Base-by-base conservation (phyloP, 2,329 filamentous ascomycete genomes). In the Diplodia intermedia region DNA sequence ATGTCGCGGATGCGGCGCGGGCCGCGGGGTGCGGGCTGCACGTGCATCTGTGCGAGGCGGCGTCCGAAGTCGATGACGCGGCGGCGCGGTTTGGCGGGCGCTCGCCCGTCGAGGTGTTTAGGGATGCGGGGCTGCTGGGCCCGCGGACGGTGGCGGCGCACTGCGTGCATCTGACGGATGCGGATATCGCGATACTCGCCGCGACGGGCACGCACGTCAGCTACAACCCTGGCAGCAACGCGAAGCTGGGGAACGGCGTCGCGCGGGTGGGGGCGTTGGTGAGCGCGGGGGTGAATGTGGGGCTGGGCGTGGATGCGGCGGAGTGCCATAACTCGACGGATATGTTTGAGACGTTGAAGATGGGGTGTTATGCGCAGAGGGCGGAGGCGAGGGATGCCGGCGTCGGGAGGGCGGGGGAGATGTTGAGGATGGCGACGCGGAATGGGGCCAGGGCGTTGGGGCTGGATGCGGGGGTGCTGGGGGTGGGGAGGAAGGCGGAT, bases 331-430 rank as follows among this genome's bases (percentile, higher is more conserved):
- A 74, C 40, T 73, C 71, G 20, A 69, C 68, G 4, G 73, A 74
- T 52, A 73, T 74, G 72, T 74, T 73, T 56, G 73, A 74, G 68
- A 65, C 65, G 31, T 70, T 74, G 71, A 74, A 74, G 62, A 71
- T 73, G 40, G 72, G 70, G 20, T 69, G 69, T 1, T 73, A 72
- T 47, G 71, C 72, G 69, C 71, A 73, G 67, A 66, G 71, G 14
- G 73, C 69, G 3, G 61, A 68, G 14, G 69, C 70, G 9, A 61
- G 72, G 54, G 68, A 73, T 67, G 66, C 72, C 3, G 56, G 38
- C 0, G 20, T 74, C 26, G 70, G 71, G 9, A 62, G 68, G 33
- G 70, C 72, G 38, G 50, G 66, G 18, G 70, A 73, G 36, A 69
- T 74, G 20, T 47, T 74, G 69, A 69, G 71, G 20, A 73, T 74